Conservation (phyloP, 805 yeast genomes). For the Candida ulmi region DNA sequence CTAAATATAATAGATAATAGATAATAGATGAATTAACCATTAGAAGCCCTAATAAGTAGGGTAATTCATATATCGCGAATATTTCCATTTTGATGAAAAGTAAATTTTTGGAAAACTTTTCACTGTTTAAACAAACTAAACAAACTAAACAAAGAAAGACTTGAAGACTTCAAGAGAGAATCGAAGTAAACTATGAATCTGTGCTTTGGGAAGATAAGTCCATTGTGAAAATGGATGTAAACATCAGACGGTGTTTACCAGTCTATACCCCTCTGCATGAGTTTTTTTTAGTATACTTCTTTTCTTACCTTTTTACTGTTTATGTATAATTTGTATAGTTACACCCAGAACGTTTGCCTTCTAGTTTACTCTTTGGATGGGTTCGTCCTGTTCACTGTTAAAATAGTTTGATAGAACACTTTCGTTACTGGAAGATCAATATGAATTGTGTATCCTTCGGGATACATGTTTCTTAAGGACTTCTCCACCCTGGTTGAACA, state of each 20-base stretch:
- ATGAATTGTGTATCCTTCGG: background rate
- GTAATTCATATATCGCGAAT: background rate
- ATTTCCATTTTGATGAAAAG: too few relatives aligned
- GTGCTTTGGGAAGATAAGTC: too few relatives aligned
- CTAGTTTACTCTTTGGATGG: constrained; percentile 23
- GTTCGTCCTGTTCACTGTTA: constrained; percentile 27
- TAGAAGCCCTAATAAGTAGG: background rate
- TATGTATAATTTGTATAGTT: background rate
- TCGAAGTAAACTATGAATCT: background rate
- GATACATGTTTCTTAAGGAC: constrained; percentile 12
- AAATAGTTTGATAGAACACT: constrained; percentile 24
- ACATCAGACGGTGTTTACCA: background rate
- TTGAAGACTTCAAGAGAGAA: background rate
- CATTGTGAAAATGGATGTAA: background rate
- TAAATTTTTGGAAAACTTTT: background rate
- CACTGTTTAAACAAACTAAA: background rate
- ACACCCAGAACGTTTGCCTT: constrained; percentile 21
- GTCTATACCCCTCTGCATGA: too few relatives aligned
- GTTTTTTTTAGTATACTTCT: background rate
- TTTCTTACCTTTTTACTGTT: background rate
- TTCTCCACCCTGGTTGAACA: constrained; percentile 27
- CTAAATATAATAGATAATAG: background rate
- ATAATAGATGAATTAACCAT: too few relatives aligned
- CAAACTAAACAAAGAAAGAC: background rate
- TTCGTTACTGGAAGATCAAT: constrained; percentile 24